Evolutionary conservation across 1,284 basidiomycete species (phyloP).

Genomic region (Violaceomyces palustris): DNA sequence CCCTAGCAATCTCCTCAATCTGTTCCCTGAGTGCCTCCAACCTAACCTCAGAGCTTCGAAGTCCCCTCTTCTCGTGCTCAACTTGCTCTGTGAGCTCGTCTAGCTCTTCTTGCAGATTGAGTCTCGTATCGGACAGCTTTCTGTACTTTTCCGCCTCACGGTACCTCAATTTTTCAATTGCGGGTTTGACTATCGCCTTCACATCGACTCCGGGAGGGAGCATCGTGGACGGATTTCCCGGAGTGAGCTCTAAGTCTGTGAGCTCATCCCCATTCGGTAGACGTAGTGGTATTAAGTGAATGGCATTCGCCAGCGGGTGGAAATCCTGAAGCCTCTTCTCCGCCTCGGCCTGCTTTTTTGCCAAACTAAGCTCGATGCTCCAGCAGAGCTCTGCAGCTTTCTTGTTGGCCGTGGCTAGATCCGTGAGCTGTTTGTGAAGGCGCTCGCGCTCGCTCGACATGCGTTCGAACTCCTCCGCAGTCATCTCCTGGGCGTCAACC

Average conservation of each 20-base stretch:
- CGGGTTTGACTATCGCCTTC: constrained; percentile 25
- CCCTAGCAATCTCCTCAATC: constrained; percentile 3
- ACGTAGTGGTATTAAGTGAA: constrained; percentile 33
- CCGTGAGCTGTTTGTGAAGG: constrained; percentile 33
- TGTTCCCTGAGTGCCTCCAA: constrained; percentile 3
- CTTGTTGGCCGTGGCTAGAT: constrained; percentile 29
- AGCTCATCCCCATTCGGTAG: constrained; percentile 21
- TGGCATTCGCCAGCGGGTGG: constrained; percentile 30
- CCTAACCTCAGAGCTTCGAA: constrained; percentile 13
- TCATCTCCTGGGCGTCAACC: constrained; percentile 46
- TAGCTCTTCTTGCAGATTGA: constrained; percentile 33
- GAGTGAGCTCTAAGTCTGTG: constrained; percentile 32
- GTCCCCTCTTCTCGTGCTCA: constrained; percentile 8
- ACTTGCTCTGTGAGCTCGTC: constrained; percentile 15
- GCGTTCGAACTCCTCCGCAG: constrained; percentile 45
- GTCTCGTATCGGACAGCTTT: constrained; percentile 26
- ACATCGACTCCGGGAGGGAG: constrained; percentile 37
- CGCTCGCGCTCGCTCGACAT: constrained; percentile 38
- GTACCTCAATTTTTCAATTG: constrained; percentile 24
- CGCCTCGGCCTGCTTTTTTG: constrained; percentile 39
- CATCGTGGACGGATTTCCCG: constrained; percentile 32
- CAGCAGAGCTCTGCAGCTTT: constrained; percentile 34
- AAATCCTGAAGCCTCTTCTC: constrained; percentile 40
- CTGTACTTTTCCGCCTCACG: constrained; percentile 28
- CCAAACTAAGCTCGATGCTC: constrained; percentile 40